Evolutionary conservation across 2,329 filamentous ascomycete genomes (phyloP), one percentile per base, ranked within the genome.

Genomic region (Botrytis medusae): DNA sequence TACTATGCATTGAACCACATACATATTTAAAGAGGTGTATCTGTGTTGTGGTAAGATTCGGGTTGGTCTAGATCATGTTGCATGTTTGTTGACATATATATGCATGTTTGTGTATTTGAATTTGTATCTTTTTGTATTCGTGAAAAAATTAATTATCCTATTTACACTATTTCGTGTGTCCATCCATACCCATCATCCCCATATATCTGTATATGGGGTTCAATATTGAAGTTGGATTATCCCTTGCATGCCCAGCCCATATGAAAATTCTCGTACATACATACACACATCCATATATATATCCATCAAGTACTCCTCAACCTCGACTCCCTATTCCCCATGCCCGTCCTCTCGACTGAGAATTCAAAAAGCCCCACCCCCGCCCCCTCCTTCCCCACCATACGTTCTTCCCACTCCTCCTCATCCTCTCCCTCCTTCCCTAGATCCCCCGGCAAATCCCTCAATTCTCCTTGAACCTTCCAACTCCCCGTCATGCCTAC

Each of bases 381-480:
- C 32, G 25, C 48, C 8, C 7, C 40, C 42, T 61, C 62, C 42
- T 60, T 46, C 42, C 37, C 42, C 42, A 44, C 29, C 62, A 29
- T 42, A 12, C 12, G n/a, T 32, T 60, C 29, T 34, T 48, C 70
- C 44, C 18, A 59, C 16, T 62, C 37, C 10, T 20, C 37, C 20
- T 29, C n/a, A 0, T 12, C 22, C 10, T 44, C 61, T 2, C 46
- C 57, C 25, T 48, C 42, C 14, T 37, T 54, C 6, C 37, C 68
- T 2, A 71, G 2, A 71, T 71, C 69, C 32, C 51, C 22, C 2
- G 60, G 60, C 9, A 72, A 46, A 22, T 29, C n/a, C 0, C 57
- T 7, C 10, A 73, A 51, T 12, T 62, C 44, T 4, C 71, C 71
- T 42, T 73, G 63, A 2, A 73, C 71, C 44, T 73, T 73, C 71